Evolutionary conservation across 2,329 filamentous ascomycete genomes (phyloP).

Genomic region (Aureobasidium sp.): DNA sequence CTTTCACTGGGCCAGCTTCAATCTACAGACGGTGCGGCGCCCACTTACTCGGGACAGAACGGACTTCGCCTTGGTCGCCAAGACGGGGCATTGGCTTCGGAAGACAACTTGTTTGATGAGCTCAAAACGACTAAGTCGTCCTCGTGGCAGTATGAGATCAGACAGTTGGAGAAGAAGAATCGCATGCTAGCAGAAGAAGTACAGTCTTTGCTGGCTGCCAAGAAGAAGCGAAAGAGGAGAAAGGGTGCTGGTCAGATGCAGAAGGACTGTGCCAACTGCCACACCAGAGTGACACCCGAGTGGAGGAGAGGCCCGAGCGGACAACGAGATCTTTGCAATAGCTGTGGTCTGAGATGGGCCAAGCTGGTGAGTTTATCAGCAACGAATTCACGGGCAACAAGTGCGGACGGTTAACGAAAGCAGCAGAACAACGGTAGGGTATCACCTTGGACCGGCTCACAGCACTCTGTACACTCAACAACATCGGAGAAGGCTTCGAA

Average conservation of each 20-base stretch:
- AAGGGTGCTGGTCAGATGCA: slow-evolving; percentile 75
- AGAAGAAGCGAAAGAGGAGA: slow-evolving; percentile 89
- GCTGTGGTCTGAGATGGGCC: slow-evolving; percentile 87
- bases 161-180: slow-evolving; percentile 90
- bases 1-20: slow-evolving; percentile 20
- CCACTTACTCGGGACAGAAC: slow-evolving; percentile 37
- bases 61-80: slow-evolving; percentile 47
- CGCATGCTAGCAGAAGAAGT: slow-evolving; percentile 78
- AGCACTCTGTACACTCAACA: slow-evolving; percentile 23
- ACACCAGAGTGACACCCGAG: slow-evolving; percentile 82
- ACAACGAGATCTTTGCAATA: slow-evolving; percentile 89
- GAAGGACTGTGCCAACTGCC: slow-evolving; percentile 87
- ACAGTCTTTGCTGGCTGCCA: slow-evolving; percentile 68
- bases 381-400: slow-evolving; percentile 5
- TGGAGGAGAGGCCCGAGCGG: slow-evolving; percentile 91
- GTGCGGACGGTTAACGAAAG: background rate
- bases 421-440: slow-evolving; percentile 45
- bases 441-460: slow-evolving; percentile 43
- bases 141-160: slow-evolving; percentile 90
- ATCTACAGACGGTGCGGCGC: slow-evolving; percentile 31
- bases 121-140: slow-evolving; percentile 85
- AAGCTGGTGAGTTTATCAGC: slow-evolving; percentile 63
- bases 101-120: slow-evolving; percentile 87
- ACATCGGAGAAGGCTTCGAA: slow-evolving; percentile 37
- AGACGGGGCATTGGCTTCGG: slow-evolving; percentile 60